A percentile compares a stretch with the other conserved stretches of the same genome.
Evolutionary conservation across 768 basidiomycete genomes (phyloP).

Genomic region (Pleurotus cornucopiae): DNA sequence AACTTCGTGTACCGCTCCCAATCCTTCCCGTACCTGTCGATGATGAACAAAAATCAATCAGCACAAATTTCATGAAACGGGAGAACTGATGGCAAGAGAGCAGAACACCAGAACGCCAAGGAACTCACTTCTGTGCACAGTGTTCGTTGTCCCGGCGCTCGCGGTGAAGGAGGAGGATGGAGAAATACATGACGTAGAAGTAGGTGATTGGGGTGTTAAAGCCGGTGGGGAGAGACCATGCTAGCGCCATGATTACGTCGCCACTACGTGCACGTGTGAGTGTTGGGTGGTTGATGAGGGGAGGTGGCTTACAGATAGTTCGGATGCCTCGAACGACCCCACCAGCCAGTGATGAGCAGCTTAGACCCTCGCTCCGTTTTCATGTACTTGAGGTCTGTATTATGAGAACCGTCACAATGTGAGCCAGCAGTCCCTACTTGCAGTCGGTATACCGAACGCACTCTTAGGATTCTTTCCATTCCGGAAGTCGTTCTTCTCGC

Average conservation of each 20-base stretch:
- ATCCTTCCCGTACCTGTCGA: constrained; percentile 77
- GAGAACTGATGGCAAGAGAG: background rate
- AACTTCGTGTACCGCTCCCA: constrained; percentile 75
- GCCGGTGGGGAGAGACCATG: constrained; percentile 94
- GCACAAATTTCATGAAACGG: background rate
- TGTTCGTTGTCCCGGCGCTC: constrained; percentile 88
- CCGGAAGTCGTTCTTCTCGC: constrained; percentile 93
- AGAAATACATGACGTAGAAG: constrained; percentile 90
- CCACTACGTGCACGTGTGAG: constrained; percentile 38
- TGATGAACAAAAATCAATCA: background rate
- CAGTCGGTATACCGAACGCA: constrained; percentile 25
- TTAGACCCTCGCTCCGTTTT: constrained; percentile 83
- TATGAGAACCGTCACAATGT: background rate
- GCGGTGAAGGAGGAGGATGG: constrained; percentile 82
- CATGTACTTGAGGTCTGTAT: constrained; percentile 71
- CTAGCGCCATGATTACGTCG: constrained; percentile 82
- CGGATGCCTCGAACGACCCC: constrained; percentile 90
- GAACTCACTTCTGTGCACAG: constrained; percentile 79
- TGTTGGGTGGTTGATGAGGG: background rate
- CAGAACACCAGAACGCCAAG: background rate
- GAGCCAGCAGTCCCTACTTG: background rate
- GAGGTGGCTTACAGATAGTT: constrained; percentile 67
- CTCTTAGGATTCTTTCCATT: constrained; percentile 93
- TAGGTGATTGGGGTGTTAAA: constrained; percentile 92
- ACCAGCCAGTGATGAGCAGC: constrained; percentile 93